Evolutionary conservation across 176 grass and related monocot species (phyloP), one percentile per base, ranked within the genome.

Genomic region (Phyllostachys edulis): DNA sequence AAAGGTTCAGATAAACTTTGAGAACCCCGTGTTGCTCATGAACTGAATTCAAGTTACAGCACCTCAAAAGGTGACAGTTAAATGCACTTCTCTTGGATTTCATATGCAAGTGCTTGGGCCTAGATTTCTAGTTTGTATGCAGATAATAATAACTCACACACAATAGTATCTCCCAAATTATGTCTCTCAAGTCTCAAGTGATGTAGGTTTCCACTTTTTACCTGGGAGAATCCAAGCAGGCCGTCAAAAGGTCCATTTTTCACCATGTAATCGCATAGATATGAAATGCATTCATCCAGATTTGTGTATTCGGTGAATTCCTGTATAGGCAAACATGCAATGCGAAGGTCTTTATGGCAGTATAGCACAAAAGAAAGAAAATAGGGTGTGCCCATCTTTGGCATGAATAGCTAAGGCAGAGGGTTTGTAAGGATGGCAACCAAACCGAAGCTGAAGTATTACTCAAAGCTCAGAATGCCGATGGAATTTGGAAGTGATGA

Each of bases 161-260:
- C 9, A 40, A 51, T 24, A 10, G 6, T 26, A 75, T 52, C 18
- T 50, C 21, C 9, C 14, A 63, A 54, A 75, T 38, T 41, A 40
- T 20, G 16, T 27, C 55, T 59, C 26, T 29, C 4, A 47, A 47
- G 4, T 63, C 5, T 56, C 27, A 45, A 16, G 12, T 67, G 23
- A 14, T 46, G 23, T 18, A 23, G 34, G 67, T 63, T 65, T 57
- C 23, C 37, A 37, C 17, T 44, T 47, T 54, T 75, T 86, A 97
- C 95, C 95, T 98, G 95, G 41, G 92, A 95, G 90, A 98, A 98
- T 39, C 95, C 95, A 71, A 98, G 89, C 15, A 98, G 57, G 54
- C 92, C 90, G 9, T 95, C 87, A 21, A 98, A 95, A 57, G 95
- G 95, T 16, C 92, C 92, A 52, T 95, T 95, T 62, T 90, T 93